Evolutionary conservation across 2,329 filamentous ascomycete species (phyloP), one percentile per base, ranked within the genome.

Genomic region (Trichoderma pleuroti): DNA sequence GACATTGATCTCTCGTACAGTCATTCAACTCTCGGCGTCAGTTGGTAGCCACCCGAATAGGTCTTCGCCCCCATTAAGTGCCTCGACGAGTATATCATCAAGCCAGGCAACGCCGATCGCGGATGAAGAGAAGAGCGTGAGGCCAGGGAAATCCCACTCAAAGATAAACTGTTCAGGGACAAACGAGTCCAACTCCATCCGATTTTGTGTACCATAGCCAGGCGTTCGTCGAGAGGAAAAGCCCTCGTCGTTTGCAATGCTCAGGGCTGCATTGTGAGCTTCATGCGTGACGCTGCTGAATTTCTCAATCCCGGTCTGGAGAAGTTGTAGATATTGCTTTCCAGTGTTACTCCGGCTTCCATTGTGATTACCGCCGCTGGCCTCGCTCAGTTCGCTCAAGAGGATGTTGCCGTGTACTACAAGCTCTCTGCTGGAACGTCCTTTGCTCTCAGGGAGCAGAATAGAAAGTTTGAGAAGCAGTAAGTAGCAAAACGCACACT

Each of bases 131-230:
- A 77, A 88, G 68, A 79, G 84, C 0, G 76, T 86, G 42, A 88
- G 74, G 0, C 85, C 86, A 0, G 86, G 86, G 72, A 88, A 88
- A 71, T 87, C 85, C 86, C 85, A 88, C 71, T 87, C 86, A n/a
- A 86, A 84, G 0, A 86, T 82, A 72, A 88, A 88, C 70, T 88
- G 84, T 72, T 84, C 84, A 0, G 86, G 86, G 1, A 86, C 81
- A 76, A 87, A 88, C 10, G 82, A 83, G 67, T 87, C 84, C 36
- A 87, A 80, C 61, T 86, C 86, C 1, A 79, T 79, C 64, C 84
- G 83, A 21, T 70, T 49, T 63, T 59, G 14, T 39, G 71, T 65
- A 1, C 36, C 52, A 14, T 59, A 49, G 8, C 26, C 42, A 10
- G 39, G 54, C 72, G 49, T 60, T 26, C 26, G 57, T 21, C 54